Conservation (phyloP, 768 basidiomycete species). For the Vararia minispora region DNA sequence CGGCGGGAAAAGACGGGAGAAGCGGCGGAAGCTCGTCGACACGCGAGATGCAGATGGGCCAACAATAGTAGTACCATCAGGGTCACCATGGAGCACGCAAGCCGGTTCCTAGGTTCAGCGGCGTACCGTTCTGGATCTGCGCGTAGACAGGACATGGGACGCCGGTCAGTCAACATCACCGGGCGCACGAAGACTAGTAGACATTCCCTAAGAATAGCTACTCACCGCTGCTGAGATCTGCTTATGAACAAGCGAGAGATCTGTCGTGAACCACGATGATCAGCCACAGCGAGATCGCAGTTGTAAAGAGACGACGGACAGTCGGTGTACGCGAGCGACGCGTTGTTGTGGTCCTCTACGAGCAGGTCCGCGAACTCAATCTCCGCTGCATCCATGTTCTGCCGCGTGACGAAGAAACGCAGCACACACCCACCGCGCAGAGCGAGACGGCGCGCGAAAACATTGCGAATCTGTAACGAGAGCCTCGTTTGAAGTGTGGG, state of each 20-base stretch:
- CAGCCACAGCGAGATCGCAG: not conserved
- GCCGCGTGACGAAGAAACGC: slow-evolving; percentile 71
- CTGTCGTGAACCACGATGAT: not conserved
- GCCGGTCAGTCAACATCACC: not conserved
- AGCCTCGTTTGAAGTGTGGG: slow-evolving; percentile 64
- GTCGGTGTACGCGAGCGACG: slow-evolving; percentile 84
- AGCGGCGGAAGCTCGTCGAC: too few relatives aligned
- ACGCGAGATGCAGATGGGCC: too few relatives aligned
- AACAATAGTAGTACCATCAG: too few relatives aligned
- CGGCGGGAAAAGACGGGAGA: too few relatives aligned
- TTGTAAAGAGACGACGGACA: slow-evolving; percentile 38
- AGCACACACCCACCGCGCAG: slow-evolving; percentile 40
- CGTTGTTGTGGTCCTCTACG: slow-evolving; percentile 94
- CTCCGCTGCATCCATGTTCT: slow-evolving; percentile 87
- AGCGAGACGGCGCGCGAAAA: slow-evolving; percentile 56
- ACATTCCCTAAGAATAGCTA: not conserved
- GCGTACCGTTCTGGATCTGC: slow-evolving; percentile 9
- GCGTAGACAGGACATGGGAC: too few relatives aligned
- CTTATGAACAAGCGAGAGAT: slow-evolving; percentile 13
- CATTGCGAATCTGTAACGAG: slow-evolving; percentile 77
- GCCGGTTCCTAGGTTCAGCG: slow-evolving; percentile 4
- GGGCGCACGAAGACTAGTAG: not conserved
- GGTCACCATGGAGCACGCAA: slow-evolving; percentile 13
- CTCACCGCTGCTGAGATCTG: slow-evolving; percentile 13
- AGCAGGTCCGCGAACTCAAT: slow-evolving; percentile 97